These are phyloP conservation scores for Leishmania major DNA, from an alignment of 208 protist species.

Conservation along the genomic window DNA sequence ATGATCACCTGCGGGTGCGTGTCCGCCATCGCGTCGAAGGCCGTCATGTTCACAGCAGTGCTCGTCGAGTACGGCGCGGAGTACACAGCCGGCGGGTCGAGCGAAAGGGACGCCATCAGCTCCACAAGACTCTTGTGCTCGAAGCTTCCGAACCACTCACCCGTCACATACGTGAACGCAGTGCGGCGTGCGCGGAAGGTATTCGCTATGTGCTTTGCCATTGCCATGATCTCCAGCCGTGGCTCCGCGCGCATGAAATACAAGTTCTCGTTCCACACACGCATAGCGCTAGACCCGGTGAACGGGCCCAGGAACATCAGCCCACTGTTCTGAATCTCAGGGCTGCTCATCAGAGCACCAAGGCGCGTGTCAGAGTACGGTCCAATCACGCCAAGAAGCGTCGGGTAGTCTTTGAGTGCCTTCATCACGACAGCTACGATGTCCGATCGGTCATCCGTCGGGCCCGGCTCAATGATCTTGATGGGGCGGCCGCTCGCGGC, in stretches of 20 bases:
- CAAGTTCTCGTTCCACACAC: slow-evolving; percentile 25
- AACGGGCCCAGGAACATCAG: slow-evolving; percentile 36
- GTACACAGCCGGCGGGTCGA: slow-evolving; percentile 32
- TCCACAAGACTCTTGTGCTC: slow-evolving; percentile 21
- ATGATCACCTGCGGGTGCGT: no score
- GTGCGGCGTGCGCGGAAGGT: slow-evolving; percentile 26
- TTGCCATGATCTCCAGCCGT: slow-evolving; percentile 31
- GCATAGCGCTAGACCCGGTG: slow-evolving; percentile 16
- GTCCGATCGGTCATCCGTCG: not conserved
- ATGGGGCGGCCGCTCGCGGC: slow-evolving; percentile 15
- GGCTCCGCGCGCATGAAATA: slow-evolving; percentile 45
- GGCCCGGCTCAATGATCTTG: slow-evolving; percentile 10
- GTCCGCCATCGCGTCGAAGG: slow-evolving; percentile 43
- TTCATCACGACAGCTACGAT: slow-evolving; percentile 2
- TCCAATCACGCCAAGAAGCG: slow-evolving; percentile 20
- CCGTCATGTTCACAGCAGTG: slow-evolving; percentile 14
- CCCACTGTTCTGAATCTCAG: not conserved
- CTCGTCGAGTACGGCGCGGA: slow-evolving; percentile 8
- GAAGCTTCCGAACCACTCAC: slow-evolving; percentile 30
- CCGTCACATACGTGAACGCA: slow-evolving; percentile 66
- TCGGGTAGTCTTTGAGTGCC: slow-evolving; percentile 3
- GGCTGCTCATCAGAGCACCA: not conserved
- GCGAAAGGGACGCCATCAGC: slow-evolving; percentile 8
- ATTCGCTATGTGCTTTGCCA: slow-evolving; percentile 38
- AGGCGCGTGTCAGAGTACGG: slow-evolving; percentile 10